Conservation (phyloP, 805 yeast genomes). For the Spathaspora sp. region DNA sequence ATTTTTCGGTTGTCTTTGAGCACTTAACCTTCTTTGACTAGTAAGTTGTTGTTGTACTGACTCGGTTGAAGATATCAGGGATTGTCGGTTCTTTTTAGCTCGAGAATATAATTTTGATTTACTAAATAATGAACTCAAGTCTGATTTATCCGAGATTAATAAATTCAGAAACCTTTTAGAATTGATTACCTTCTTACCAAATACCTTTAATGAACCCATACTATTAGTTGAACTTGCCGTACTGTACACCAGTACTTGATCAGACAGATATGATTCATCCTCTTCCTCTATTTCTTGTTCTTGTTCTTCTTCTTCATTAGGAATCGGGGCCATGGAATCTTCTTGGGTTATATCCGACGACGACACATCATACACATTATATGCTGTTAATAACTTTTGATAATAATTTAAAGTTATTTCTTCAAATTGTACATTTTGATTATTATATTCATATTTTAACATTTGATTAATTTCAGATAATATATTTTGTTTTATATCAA, state of each 20-base stretch:
- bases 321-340: not conserved
- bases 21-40: no score
- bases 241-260: constrained; percentile 1
- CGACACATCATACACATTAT: constrained; percentile 26
- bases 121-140: constrained; percentile 10
- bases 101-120: constrained; percentile 35
- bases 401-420: constrained; percentile 25
- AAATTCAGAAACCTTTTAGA: not conserved
- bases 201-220: constrained; percentile 1
- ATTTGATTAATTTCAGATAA: constrained; percentile 29
- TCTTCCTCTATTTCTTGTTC: not conserved
- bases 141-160: not conserved
- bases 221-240: constrained; percentile 5
- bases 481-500: constrained; percentile 28
- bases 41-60: not conserved
- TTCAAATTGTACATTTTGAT: constrained; percentile 13
- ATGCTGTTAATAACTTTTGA: constrained; percentile 29
- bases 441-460: constrained; percentile 14
- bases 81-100: constrained; percentile 31
- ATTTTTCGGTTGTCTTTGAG: no score
- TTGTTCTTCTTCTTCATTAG: not conserved
- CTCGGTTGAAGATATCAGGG: constrained; percentile 21
- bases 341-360: not conserved
- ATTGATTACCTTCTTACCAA: not conserved
- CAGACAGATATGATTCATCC: not conserved